Conservation (phyloP, 345 rosid genomes). For the Corchorus capsularis region DNA sequence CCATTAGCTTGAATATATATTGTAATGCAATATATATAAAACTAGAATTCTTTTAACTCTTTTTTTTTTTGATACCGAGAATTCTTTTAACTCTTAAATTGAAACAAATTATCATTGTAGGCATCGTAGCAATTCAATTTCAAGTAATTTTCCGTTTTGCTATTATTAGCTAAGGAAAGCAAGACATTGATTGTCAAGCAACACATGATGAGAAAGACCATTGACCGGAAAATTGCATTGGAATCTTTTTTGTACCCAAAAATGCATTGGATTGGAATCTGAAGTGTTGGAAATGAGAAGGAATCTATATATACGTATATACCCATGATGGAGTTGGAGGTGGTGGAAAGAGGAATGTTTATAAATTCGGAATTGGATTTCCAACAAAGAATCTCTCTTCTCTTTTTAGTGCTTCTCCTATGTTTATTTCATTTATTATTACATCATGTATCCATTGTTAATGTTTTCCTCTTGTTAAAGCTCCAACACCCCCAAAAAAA, state of each 20-base stretch:
- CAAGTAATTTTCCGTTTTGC: background rate
- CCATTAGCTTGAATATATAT: constrained; percentile 98
- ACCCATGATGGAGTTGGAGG: background rate
- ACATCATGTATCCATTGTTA: no score
- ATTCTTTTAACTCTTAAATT: background rate
- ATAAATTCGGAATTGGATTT: constrained; percentile 35
- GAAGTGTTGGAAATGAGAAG: constrained; percentile 5
- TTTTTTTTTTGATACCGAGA: no score
- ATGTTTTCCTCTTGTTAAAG: background rate
- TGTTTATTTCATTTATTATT: constrained; percentile 19
- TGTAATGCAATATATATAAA: constrained; percentile 81
- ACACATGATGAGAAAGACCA: constrained; percentile 14
- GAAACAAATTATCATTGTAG: background rate
- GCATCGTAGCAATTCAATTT: background rate
- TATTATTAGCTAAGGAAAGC: background rate
- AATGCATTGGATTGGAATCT: background rate
- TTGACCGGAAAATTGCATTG: constrained; percentile 63
- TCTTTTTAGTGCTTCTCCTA: constrained; percentile 16
- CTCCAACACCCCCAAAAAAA: background rate
- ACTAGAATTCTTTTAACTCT: no score
- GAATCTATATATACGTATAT: background rate
- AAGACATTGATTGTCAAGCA: background rate
- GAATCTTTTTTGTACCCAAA: no score
- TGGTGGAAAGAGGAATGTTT: background rate
- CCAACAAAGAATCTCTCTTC: constrained; percentile 27